Conservation (phyloP, 106 monocot species). For the Dendrobium huoshanense region DNA sequence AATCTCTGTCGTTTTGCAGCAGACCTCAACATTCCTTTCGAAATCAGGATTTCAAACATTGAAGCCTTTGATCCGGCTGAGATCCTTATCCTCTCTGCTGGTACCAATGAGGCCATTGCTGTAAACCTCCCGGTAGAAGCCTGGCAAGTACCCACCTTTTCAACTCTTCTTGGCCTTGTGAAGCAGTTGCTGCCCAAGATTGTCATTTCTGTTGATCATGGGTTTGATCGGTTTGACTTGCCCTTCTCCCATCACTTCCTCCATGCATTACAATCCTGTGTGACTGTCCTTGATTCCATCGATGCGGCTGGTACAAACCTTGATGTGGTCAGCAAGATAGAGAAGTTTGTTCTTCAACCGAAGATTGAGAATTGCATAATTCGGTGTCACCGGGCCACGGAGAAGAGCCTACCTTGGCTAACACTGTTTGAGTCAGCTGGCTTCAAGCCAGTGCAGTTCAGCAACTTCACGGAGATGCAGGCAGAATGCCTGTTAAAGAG, state of each 20-base stretch:
- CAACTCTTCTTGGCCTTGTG: conserved; percentile 54
- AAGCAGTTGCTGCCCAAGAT: conserved; percentile 77
- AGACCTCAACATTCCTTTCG: conserved; percentile 15
- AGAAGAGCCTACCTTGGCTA: conserved; percentile 57
- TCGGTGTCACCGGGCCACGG: conserved; percentile 28
- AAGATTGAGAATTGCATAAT: conserved; percentile 42
- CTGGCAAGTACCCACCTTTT: conserved; percentile 17
- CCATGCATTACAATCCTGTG: conserved; percentile 46
- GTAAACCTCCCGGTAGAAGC: conserved; percentile 68
- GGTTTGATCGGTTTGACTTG: conserved; percentile 60
- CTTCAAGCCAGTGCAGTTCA: conserved; percentile 57
- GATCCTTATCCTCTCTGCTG: conserved; percentile 4
- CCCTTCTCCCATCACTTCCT: conserved; percentile 58
- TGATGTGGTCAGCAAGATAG: conserved; percentile 63
- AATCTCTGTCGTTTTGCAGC: conserved; percentile 14
- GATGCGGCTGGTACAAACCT: conserved; percentile 52
- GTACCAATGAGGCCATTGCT: conserved; percentile 48
- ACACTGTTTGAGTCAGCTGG: conserved; percentile 46
- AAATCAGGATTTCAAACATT: background rate
- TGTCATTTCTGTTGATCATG: conserved; percentile 66
- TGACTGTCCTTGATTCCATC: conserved; percentile 70
- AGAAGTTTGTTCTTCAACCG: conserved; percentile 66
- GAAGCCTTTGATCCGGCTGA: conserved; percentile 15
- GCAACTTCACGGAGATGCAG: conserved; percentile 86
- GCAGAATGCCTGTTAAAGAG: conserved; percentile 88